Evolutionary conservation across 1,139 yeast species (phyloP).

Genomic region (Yamadazyma pseudoaaseri): DNA sequence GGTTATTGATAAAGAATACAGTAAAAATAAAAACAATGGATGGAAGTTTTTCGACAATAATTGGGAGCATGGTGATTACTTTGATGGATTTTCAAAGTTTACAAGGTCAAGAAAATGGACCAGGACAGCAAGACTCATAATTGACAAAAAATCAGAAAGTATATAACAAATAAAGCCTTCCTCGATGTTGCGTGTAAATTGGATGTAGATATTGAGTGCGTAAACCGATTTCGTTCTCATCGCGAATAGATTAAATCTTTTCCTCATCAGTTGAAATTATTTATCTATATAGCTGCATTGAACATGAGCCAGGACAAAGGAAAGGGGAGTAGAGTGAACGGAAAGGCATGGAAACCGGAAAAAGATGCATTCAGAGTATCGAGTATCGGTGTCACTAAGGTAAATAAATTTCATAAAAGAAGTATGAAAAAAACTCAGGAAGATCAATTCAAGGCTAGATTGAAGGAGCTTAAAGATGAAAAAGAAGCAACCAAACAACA

Average conservation of each 20-base stretch:
- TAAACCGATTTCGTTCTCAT: no score
- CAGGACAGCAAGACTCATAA: conserved; percentile 45
- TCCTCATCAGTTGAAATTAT: no score
- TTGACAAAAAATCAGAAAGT: conserved; percentile 27
- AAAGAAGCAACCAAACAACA: conserved; percentile 53
- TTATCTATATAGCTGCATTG: no score
- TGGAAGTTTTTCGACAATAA: conserved; percentile 55
- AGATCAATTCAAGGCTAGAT: conserved; percentile 47
- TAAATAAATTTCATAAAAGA: conserved; percentile 26
- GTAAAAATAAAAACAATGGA: conserved; percentile 40
- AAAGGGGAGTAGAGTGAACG: conserved; percentile 50
- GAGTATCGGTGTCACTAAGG: conserved; percentile 25
- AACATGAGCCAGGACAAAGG: no score
- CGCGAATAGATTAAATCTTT: no score
- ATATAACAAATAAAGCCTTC: neutral
- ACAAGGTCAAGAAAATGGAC: conserved; percentile 54
- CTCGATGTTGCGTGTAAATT: neutral
- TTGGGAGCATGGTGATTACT: conserved; percentile 43
- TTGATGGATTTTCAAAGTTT: conserved; percentile 50
- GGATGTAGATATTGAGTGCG: no score
- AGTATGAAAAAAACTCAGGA: conserved; percentile 39
- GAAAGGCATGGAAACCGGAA: conserved; percentile 57
- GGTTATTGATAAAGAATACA: conserved; percentile 43
- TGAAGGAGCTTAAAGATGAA: conserved; percentile 61
- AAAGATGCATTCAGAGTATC: conserved; percentile 51